Percentiles rank a stretch among this genome's conserved stretches.
Evolutionary conservation across 805 yeast species (phyloP).

Genomic region (Teunomyces pallodes): DNA sequence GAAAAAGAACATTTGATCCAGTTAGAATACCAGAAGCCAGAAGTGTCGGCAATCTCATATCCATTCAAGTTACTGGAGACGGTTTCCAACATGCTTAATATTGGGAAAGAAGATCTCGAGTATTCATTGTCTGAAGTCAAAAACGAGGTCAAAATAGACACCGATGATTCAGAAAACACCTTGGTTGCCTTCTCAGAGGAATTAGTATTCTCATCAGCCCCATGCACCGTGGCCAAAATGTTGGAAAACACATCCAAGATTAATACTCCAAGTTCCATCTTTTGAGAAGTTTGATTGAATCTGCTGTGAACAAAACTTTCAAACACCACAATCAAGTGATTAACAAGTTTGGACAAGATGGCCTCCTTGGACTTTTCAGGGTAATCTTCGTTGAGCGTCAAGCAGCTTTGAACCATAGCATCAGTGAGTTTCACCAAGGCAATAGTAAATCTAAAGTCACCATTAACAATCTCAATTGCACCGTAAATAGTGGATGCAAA

Average conservation of each 20-base stretch:
- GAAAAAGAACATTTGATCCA: conserved; percentile 54
- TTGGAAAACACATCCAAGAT: conserved; percentile 54
- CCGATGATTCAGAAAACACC: conserved; percentile 43
- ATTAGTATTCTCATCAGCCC: conserved; percentile 44
- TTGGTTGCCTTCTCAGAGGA: conserved; percentile 38
- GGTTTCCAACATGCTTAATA: conserved; percentile 48
- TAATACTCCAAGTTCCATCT: conserved; percentile 56
- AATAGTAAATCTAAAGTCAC: conserved; percentile 63
- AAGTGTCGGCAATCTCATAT: conserved; percentile 40
- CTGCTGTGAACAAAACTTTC: conserved; percentile 75
- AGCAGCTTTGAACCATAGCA: conserved; percentile 50
- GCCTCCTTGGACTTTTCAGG: conserved; percentile 42
- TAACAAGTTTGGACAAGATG: conserved; percentile 52
- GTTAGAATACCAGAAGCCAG: conserved; percentile 46
- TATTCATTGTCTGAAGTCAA: conserved; percentile 50
- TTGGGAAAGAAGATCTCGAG: conserved; percentile 52
- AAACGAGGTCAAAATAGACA: conserved; percentile 53
- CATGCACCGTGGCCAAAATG: conserved; percentile 53
- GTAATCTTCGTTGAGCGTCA: conserved; percentile 34
- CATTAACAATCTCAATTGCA: conserved; percentile 67
- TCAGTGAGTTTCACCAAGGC: conserved; percentile 55
- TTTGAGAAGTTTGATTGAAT: conserved; percentile 54
- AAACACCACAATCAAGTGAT: conserved; percentile 62
- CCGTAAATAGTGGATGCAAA: conserved; percentile 61
- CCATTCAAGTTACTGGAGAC: conserved; percentile 35